Evolutionary conservation across 1,284 basidiomycete genomes (phyloP).

Genomic region (Pseudozyma sp.): DNA sequence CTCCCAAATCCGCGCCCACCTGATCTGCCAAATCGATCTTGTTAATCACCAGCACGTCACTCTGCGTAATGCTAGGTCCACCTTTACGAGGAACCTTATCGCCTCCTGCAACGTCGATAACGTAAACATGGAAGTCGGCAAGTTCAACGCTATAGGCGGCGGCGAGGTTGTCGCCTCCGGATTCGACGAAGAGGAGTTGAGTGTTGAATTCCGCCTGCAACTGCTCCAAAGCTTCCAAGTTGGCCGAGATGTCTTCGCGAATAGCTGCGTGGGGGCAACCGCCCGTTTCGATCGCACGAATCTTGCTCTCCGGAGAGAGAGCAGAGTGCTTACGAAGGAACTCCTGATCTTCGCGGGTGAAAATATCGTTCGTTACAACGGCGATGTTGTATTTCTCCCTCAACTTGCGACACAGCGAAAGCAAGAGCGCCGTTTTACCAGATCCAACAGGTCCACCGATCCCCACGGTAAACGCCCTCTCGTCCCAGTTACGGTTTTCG

Average conservation of each 20-base stretch:
- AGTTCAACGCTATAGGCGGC: slow-evolving; percentile 96
- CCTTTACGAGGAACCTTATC: slow-evolving; percentile 99
- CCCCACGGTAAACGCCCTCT: slow-evolving; percentile 94
- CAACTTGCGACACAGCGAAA: slow-evolving; percentile 88
- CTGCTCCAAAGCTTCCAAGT: slow-evolving; percentile 92
- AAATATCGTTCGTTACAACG: slow-evolving; percentile 70
- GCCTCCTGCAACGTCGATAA: slow-evolving; percentile 80
- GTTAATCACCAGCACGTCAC: slow-evolving; percentile 93
- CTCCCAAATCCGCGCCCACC: slow-evolving; percentile 90
- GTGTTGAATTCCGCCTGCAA: slow-evolving; percentile 82
- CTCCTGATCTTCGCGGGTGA: slow-evolving; percentile 91
- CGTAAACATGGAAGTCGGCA: slow-evolving; percentile 85
- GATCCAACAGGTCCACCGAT: slow-evolving; percentile 97
- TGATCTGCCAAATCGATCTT: slow-evolving; percentile 79
- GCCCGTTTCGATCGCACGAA: slow-evolving; percentile 92
- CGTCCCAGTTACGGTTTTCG: slow-evolving; percentile 83
- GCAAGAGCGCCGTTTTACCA: slow-evolving; percentile 93
- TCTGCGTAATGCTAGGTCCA: slow-evolving; percentile 84
- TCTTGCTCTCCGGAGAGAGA: slow-evolving; percentile 80
- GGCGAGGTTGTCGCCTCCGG: slow-evolving; percentile 92
- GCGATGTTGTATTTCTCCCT: slow-evolving; percentile 90
- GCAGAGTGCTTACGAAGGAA: slow-evolving; percentile 94
- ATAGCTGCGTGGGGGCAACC: slow-evolving; percentile 68
- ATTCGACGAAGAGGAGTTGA: slow-evolving; percentile 83
- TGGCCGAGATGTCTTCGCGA: slow-evolving; percentile 94